phyloP scores from a whole-genome alignment of 2,329 filamentous ascomycete genomes.

The Aschersonia sp. region DNA sequence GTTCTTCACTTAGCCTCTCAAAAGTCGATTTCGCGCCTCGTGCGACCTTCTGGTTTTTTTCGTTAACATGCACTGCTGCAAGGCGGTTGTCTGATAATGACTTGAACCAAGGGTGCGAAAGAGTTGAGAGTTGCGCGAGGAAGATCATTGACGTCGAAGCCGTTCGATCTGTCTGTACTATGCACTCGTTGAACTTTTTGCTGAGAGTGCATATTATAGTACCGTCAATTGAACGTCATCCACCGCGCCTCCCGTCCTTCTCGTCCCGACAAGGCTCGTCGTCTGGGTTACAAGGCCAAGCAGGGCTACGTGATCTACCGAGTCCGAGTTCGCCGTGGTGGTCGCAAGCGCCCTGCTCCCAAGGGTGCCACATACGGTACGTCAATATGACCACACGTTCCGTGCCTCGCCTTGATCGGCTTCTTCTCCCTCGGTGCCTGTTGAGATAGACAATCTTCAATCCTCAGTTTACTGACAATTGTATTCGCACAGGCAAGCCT shows the following conservation, averaged over 20 bases:
- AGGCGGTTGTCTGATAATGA: neutral
- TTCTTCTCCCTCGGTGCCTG: too few species aligned
- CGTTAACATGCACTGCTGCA: too few species aligned
- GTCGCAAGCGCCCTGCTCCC: slow-evolving; percentile 88
- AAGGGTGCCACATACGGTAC: slow-evolving; percentile 99
- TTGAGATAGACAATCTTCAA: too few species aligned
- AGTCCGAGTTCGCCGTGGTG: slow-evolving; percentile 94
- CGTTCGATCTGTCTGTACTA: slow-evolving; percentile 39
- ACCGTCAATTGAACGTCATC: slow-evolving; percentile 98
- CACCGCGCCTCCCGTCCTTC: slow-evolving; percentile 97
- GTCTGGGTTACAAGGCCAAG: slow-evolving; percentile 99
- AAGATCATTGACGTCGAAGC: neutral
- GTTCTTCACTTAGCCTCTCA: slow-evolving; percentile 5
- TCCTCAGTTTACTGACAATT: neutral
- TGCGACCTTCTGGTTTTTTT: neutral
- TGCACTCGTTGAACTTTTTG: slow-evolving; percentile 99
- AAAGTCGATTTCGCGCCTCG: neutral
- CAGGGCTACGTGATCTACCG: slow-evolving; percentile 99
- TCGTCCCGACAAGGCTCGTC: slow-evolving; percentile 98
- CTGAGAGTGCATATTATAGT: slow-evolving; percentile 99
- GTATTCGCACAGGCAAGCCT: slow-evolving; percentile 66
- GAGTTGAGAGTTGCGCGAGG: neutral
- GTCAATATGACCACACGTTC: slow-evolving; percentile 14
- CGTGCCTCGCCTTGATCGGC: too few species aligned
- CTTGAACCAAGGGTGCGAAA: neutral